Evolutionary conservation across 2,329 filamentous ascomycete species (phyloP), one percentile per base, ranked within the genome.

Genomic region (Xylariaceae sp.): DNA sequence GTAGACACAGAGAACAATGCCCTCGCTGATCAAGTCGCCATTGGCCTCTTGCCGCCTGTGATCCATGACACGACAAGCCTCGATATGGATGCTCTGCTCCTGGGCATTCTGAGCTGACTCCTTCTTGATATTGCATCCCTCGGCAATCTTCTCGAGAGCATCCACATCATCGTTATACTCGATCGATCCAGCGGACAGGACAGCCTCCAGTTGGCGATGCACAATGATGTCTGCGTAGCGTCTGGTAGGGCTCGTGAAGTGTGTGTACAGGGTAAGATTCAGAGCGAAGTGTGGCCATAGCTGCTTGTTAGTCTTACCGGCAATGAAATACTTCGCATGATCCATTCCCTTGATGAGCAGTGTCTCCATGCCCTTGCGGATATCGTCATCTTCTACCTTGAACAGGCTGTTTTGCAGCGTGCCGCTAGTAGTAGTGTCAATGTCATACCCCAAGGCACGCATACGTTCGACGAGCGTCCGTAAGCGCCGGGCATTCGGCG

Each of bases 111-210:
- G 90, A 1, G 92, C 88, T 9, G 89, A 97, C 61, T 98, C 92
- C 65, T 97, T 98, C 81, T 97, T 98, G 59, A 86, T 95, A 70
- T 98, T 98, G 74, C 88, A 95, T 52, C 87, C 80, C 65, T 98
- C 92, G 7, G 89, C 85, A 35, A 85, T 94, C 78, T 97, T 98
- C 55, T 81, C 81, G 29, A 98, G 71, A 41, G 73, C 82, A 59
- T 98, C 92, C 44, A 92, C 64, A 46, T 98, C 92, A 51, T 98
- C 92, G 4, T 70, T 81, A 62, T 92, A 96, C 56, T 96, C 88
- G 33, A 86, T 74, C 47, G 82, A 76, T 47, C 85, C 86, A 38
- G 88, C 78, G 1, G 88, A 92, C 26, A 98, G 74, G 35, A 88
- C 80, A 43, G 85, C 76, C 59, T 97, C 89, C 17, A 98, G 74